A percentile compares a stretch with the other conserved stretches of the same genome.
Conservation (phyloP, 2,329 filamentous ascomycete genomes). For the Sporothrix variecibatus region DNA sequence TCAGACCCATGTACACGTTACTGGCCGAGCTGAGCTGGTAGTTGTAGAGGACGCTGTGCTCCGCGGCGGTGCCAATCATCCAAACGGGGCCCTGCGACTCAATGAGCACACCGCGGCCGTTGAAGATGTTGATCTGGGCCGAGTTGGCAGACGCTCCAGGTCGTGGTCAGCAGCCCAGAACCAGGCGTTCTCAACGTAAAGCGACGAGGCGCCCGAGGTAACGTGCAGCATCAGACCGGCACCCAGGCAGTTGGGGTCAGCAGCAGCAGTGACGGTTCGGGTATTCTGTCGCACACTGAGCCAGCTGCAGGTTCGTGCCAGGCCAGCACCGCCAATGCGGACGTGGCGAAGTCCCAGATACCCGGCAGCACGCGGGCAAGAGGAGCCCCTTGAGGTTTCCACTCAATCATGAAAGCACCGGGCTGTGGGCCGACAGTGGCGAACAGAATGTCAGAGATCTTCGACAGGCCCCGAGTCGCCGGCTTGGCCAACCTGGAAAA, state of each 20-base stretch:
- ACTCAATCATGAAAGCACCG: conserved; percentile 87
- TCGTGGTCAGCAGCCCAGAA: conserved; percentile 91
- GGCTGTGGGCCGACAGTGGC: conserved; percentile 80
- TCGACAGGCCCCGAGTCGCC: conserved; percentile 81
- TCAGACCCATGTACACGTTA: conserved; percentile 78
- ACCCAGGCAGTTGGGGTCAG: conserved; percentile 68
- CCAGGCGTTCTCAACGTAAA: conserved; percentile 88
- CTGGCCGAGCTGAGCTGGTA: conserved; percentile 79
- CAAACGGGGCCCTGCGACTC: conserved; percentile 75
- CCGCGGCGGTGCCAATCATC: conserved; percentile 75
- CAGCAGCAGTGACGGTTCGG: conserved; percentile 52
- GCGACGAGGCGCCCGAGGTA: conserved; percentile 58
- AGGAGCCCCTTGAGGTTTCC: conserved; percentile 88
- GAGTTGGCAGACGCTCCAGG: conserved; percentile 72
- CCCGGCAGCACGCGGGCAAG: conserved; percentile 66
- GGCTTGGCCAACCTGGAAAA: conserved; percentile 81
- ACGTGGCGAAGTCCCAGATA: conserved; percentile 97
- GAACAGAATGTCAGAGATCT: conserved; percentile 86
- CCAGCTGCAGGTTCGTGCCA: conserved; percentile 78
- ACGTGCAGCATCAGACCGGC: conserved; percentile 71
- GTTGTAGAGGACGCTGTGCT: conserved; percentile 72
- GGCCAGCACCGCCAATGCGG: conserved; percentile 84
- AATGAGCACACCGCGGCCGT: conserved; percentile 78
- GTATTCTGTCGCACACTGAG: conserved; percentile 78
- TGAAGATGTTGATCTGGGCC: conserved; percentile 79